phyloP scores from a whole-genome alignment of 1,139 yeast species.

The Lodderomyces elongisporus region DNA sequence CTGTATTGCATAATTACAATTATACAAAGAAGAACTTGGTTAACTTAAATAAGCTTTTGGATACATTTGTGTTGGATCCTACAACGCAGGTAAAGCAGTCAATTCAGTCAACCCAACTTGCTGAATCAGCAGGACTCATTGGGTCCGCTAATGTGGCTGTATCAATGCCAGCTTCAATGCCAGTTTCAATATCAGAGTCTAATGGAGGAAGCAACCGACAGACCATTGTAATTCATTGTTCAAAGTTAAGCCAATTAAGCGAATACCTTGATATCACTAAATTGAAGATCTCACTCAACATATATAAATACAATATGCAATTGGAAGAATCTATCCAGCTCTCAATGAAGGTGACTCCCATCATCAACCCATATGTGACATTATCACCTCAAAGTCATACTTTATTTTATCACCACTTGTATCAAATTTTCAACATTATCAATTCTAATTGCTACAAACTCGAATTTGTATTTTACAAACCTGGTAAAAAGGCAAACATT shows the following conservation, averaged over 20 bases:
- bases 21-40: slow-evolving; percentile 30
- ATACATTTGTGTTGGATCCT: slow-evolving; percentile 19
- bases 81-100: too few species aligned
- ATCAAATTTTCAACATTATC: slow-evolving; percentile 47
- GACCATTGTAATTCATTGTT: slow-evolving; percentile 28
- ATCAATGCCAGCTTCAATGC: too few species aligned
- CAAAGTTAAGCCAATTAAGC: slow-evolving; percentile 58
- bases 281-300: slow-evolving; percentile 70
- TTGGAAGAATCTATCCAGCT: slow-evolving; percentile 22
- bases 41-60: slow-evolving; percentile 26
- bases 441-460: slow-evolving; percentile 38
- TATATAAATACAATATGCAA: slow-evolving; percentile 47
- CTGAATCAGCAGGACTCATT: slow-evolving; percentile 1
- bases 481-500: slow-evolving; percentile 51
- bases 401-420: slow-evolving; percentile 38
- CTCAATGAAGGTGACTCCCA: slow-evolving; percentile 17
- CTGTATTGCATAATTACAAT: slow-evolving; percentile 55
- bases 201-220: slow-evolving; percentile 1
- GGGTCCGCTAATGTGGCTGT: too few species aligned
- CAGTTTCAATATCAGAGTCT: too few species aligned
- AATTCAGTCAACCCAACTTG: too few species aligned
- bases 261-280: slow-evolving; percentile 66
- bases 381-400: slow-evolving; percentile 22
- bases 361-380: slow-evolving; percentile 21
- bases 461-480: slow-evolving; percentile 51